Base-by-base conservation (phyloP, 2,329 filamentous ascomycete species). In the Fusarium udum region DNA sequence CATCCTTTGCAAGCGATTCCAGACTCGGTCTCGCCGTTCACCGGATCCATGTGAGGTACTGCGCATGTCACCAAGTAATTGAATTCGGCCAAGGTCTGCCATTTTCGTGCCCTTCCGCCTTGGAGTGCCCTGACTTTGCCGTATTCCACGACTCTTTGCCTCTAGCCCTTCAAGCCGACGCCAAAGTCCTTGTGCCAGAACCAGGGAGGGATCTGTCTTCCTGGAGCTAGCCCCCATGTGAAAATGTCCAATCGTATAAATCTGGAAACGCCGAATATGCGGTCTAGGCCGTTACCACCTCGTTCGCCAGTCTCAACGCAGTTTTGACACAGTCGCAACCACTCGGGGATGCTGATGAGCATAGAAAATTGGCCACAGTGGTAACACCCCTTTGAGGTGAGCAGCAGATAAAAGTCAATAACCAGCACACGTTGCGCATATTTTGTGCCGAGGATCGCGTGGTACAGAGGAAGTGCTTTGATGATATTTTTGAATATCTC, bases 371-470 rank as follows among this genome's bases (percentile, higher is more conserved):
- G 28, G 32, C 68, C 12, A 16, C 18, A 15, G 31, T 11, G 2
- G 6, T 1, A 69, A 58, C 74, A 82, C 22, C n/a, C 40, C 65
- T 79, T 75, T 22, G 73, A 78, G 49, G 76, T 79, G 5, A 82
- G 65, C 32, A 24, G 12, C 12, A 2, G 4, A 53, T 77, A 77
- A 49, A 79, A 76, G 14, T 79, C 70, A 32, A 49, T 14, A 0
- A 81, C 67, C 46, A 75, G 75, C 63, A 80, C 39, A 40, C 14
- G 11, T 32, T 28, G 45, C 18, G 80, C 79, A 55, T 78, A 65
- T 52, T 57, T 39, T 52, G 79, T 80, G 61, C 69, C 75, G 46
- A 82, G 67, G 36, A 81, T 69, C 46, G 79, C 78, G 61, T 76
- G 79, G 52, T 82, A 51, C 39, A 80, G 72, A 67, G 80, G 73